A percentile compares a stretch with the other conserved stretches of the same genome.
Conservation (phyloP, 2,329 filamentous ascomycete species). For the Dactylellina leptospora region DNA sequence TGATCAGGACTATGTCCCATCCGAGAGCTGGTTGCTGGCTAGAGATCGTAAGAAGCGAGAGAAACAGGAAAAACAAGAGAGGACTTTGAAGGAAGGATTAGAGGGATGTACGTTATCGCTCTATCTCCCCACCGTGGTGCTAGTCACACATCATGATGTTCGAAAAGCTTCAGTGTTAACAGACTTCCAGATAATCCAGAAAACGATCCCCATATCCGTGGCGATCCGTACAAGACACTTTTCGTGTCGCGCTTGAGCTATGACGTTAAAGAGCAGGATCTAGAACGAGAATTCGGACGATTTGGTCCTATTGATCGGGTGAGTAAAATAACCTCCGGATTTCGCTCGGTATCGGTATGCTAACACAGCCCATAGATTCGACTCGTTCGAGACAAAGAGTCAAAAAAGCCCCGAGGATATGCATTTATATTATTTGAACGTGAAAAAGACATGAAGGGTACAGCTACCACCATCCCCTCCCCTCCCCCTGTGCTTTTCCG, state of each 20-base stretch:
- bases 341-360: conserved; percentile 46
- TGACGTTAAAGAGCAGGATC: conserved; percentile 84
- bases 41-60: conserved; percentile 85
- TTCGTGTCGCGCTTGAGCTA: conserved; percentile 92
- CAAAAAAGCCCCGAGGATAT: conserved; percentile 86
- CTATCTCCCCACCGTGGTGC: too few relatives aligned
- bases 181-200: conserved; percentile 77
- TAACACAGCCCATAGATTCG: conserved; percentile 71
- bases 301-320: conserved; percentile 94
- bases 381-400: conserved; percentile 83
- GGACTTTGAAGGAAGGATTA: conserved; percentile 71
- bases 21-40: conserved; percentile 90
- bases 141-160: too few relatives aligned
- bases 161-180: too few relatives aligned
- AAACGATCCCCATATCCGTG: conserved; percentile 86
- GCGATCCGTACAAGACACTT: conserved; percentile 93
- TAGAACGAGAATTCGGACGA: conserved; percentile 91
- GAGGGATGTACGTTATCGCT: conserved; percentile 67
- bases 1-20: conserved; percentile 75
- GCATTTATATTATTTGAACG: conserved; percentile 96
- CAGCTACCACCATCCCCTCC: conserved; percentile 63
- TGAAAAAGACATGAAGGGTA: conserved; percentile 99
- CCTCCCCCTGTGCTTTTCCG: conserved; percentile 58
- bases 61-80: conserved; percentile 75
- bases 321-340: conserved; percentile 59